Percentiles rank a stretch among this genome's conserved stretches.
phyloP scores from a whole-genome alignment of 257 asterid species.

The Scutellaria baicalensis region DNA sequence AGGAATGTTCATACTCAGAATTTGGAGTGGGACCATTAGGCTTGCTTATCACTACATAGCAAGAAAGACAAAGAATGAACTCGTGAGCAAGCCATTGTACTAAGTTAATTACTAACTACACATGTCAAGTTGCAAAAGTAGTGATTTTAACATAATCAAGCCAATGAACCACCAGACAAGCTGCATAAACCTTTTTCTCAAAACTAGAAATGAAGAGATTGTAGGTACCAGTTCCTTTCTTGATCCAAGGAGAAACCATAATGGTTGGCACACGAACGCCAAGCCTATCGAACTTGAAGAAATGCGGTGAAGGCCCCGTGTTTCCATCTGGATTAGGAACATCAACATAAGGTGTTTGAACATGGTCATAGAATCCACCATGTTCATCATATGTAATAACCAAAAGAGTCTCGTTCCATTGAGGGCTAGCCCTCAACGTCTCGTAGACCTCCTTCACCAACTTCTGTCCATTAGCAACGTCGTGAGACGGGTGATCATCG shows the following conservation, averaged over 20 bases:
- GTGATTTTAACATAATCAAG: no score
- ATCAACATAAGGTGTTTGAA: slow-evolving; percentile 48
- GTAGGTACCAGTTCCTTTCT: slow-evolving; percentile 61
- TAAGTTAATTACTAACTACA: no score
- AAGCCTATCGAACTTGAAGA: slow-evolving; percentile 81
- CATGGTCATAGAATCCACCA: slow-evolving; percentile 87
- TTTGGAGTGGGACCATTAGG: slow-evolving; percentile 51
- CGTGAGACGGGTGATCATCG: slow-evolving; percentile 87
- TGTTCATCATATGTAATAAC: slow-evolving; percentile 75
- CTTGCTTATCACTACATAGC: slow-evolving; percentile 52
- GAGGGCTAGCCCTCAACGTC: slow-evolving; percentile 61
- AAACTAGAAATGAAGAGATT: no score
- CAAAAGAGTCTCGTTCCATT: slow-evolving; percentile 68
- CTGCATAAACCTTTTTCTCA: no score
- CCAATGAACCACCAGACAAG: no score
- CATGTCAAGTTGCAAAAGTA: no score
- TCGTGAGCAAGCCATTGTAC: background rate
- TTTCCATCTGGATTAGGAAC: slow-evolving; percentile 82
- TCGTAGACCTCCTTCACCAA: slow-evolving; percentile 77
- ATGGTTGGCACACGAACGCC: slow-evolving; percentile 91
- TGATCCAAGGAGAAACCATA: slow-evolving; percentile 93
- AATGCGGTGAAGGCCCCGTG: slow-evolving; percentile 69
- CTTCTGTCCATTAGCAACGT: slow-evolving; percentile 71
- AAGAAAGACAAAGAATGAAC: background rate
- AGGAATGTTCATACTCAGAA: slow-evolving; percentile 77